Base-by-base conservation (phyloP, 176 grass and related monocot genomes). In the Cymbopogon citratus region DNA sequence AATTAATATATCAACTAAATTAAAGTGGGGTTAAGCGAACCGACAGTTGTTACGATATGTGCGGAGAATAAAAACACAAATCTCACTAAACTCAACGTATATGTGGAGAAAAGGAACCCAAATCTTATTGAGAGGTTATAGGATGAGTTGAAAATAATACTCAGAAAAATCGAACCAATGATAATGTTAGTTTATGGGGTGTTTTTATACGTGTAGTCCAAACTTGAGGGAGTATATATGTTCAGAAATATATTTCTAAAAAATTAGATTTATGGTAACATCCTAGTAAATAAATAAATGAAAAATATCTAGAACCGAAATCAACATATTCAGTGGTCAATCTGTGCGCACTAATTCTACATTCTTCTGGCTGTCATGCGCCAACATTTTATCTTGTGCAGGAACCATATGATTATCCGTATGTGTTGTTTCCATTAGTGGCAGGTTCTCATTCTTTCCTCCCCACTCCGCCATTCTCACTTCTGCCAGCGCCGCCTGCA, bases 401-500 rank as follows among this genome's bases (percentile, higher is more conserved):
- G 9, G 34, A 18, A 2, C 31, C 18, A 23, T 41, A 3, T 40
- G 2, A n/a, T n/a, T n/a, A n/a, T n/a, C n/a, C n/a, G n/a, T n/a
- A 33, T 33, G 25, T 31, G 52, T 28, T 62, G 9, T 2, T 41
- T 18, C 1, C 26, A 18, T 64, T 25, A 59, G 43, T 74, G 14
- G 14, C 0, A 6, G 67, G n/a, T 74, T 5, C 7, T 70, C 54
- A 3, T 68, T 54, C 41, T 86, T 45, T n/a, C 80, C 80, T 59
- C 76, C 88, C 35, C 84, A 74, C 39, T 56, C 77, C 21, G 18
- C 66, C 23, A 86, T 86, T 27, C 88, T 87, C 12, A 51, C 67
- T 64, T 62, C 86, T 54, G 91, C 91, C 25, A 81, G 49, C 33
- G 24, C n/a, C 14, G 88, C 86, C 91, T 94, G 91, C 52, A 84